A percentile compares a stretch with the other conserved stretches of the same genome.
Conservation (phyloP, 2,329 filamentous ascomycete species). For the Ophiocordyceps unilateralis region DNA sequence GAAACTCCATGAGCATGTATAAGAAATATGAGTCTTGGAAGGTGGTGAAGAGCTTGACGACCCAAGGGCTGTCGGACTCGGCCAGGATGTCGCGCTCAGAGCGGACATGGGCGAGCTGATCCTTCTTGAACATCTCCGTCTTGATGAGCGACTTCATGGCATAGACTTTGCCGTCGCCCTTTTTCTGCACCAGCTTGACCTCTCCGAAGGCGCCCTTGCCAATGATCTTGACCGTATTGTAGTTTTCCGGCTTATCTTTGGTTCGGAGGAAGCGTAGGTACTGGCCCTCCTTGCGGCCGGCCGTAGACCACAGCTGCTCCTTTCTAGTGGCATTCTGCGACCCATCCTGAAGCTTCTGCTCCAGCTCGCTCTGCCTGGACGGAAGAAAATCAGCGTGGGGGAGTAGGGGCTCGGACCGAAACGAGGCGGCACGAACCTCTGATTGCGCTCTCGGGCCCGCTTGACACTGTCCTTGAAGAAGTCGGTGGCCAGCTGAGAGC, state of each 20-base stretch:
- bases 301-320: slow-evolving; percentile 68
- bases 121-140: slow-evolving; percentile 99
- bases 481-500: slow-evolving; percentile 55
- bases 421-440: slow-evolving; percentile 43
- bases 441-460: slow-evolving; percentile 83
- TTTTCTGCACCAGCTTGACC: slow-evolving; percentile 93
- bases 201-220: slow-evolving; percentile 98
- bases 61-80: slow-evolving; percentile 98
- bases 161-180: slow-evolving; percentile 91
- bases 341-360: slow-evolving; percentile 66
- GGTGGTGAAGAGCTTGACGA: slow-evolving; percentile 94
- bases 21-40: slow-evolving; percentile 95
- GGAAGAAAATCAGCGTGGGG: background rate
- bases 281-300: slow-evolving; percentile 75
- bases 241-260: slow-evolving; percentile 86
- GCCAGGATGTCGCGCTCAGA: slow-evolving; percentile 95
- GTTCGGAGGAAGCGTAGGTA: slow-evolving; percentile 90
- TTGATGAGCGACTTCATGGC: slow-evolving; percentile 97
- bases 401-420: too few relatives aligned
- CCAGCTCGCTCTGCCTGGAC: slow-evolving; percentile 73
- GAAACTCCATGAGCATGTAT: slow-evolving; percentile 98
- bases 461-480: slow-evolving; percentile 99
- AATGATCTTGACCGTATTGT: slow-evolving; percentile 92
- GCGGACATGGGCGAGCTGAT: slow-evolving; percentile 91
- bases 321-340: slow-evolving; percentile 59